Conservation (phyloP, 805 yeast genomes). For the Candida andamanensis region DNA sequence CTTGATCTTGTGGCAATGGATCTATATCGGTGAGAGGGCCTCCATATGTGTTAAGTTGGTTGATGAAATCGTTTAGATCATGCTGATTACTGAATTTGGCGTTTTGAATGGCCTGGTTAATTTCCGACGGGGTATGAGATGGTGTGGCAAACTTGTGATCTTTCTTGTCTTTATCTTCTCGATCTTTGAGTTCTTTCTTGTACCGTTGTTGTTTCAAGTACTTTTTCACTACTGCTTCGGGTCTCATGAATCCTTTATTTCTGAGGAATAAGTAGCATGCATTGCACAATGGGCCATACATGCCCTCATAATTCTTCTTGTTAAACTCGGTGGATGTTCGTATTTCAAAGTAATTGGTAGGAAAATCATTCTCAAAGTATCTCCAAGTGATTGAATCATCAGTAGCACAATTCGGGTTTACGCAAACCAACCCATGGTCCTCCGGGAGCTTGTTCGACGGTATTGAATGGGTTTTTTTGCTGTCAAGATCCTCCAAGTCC, state of each 20-base stretch:
- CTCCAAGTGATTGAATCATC: constrained; percentile 38
- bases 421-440: constrained; percentile 37
- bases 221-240: constrained; percentile 41
- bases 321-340: constrained; percentile 35
- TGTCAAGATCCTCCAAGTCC: constrained; percentile 40
- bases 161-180: constrained; percentile 16
- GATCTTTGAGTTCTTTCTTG: constrained; percentile 29
- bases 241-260: constrained; percentile 42
- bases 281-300: constrained; percentile 44
- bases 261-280: constrained; percentile 41
- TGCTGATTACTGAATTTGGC: constrained; percentile 18
- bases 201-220: constrained; percentile 41
- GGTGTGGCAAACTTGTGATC: constrained; percentile 34
- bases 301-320: constrained; percentile 38
- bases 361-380: constrained; percentile 37
- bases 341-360: constrained; percentile 32
- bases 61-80: constrained; percentile 38
- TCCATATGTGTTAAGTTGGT: constrained; percentile 35
- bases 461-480: constrained; percentile 39
- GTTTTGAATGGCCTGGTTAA: constrained; percentile 33
- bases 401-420: constrained; percentile 37
- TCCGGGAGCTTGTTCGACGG: constrained; percentile 33
- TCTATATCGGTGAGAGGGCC: constrained; percentile 46
- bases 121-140: constrained; percentile 33
- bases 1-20: constrained; percentile 32